Evolutionary conservation across 352 stramenopile genomes (phyloP), one percentile per base, ranked within the genome.

Genomic region (Thalassiosira hispida): DNA sequence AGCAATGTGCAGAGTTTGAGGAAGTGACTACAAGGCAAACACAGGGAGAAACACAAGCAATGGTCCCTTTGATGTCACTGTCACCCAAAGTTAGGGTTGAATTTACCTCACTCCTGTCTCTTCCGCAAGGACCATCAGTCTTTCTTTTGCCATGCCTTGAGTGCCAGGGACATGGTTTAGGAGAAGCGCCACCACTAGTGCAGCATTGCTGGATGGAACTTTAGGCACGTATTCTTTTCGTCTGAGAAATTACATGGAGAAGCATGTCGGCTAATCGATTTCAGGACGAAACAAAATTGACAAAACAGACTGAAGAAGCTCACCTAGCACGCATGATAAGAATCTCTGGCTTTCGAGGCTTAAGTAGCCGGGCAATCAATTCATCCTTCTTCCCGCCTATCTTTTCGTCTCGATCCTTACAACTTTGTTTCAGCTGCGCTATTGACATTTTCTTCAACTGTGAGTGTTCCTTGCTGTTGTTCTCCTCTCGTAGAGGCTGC

Each of bases 271-370:
- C 53, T 1, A 47, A 46, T 23, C 4, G n/a, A 11, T 8, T 44
- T 14, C 29, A 47, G 53, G 18, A 12, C 31, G 27, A 42, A 16
- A 47, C 0, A 1, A 42, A 42, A n/a, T 25, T 6, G 51, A 42
- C 16, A 60, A 38, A 35, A 69, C 7, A 52, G 7, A 2, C 6
- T 44, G n/a, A 27, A 59, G 2, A 16, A 47, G 25, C 60, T 59
- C 5, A 57, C 46, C 60, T 27, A 5, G 61, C 38, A 27, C 77
- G 64, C 44, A 75, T 74, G 5, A 85, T 77, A 1, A 85, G 52
- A 52, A 81, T 74, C 61, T 85, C 77, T 27, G 71, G 77, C 38
- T 85, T 85, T 11, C 71, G 63, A 57, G 70, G 77, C 47, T 85
- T 75, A 4, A 84, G 66, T 8, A 84, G 33, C 40, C 77, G 60